Evolutionary conservation across 306 rosid genomes (phyloP), one percentile per base, ranked within the genome.

Genomic region (Urtica urens): DNA sequence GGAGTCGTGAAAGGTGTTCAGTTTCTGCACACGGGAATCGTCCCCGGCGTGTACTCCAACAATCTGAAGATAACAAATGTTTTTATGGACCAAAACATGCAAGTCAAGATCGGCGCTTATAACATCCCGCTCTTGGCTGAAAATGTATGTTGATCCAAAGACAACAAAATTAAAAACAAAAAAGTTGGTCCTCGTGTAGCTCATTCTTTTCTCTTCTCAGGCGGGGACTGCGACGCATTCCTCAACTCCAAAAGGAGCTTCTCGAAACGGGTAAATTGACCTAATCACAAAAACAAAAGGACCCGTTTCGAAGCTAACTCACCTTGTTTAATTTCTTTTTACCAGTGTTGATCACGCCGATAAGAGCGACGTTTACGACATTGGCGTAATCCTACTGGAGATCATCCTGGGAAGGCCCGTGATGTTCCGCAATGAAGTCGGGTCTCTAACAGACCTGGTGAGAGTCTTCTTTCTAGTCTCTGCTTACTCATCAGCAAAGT

Each of bases 11-110:
- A 81, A 73, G 95, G 95, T 43, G 56, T 90, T 75, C 99, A 79
- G 58, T 90, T 84, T 74, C 69, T 90, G 69, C 99, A 90, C 66
- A 81, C 99, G 28, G 95, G 99, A 57, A 81, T 69, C 28, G 90
- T 85, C 57, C 95, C 99, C 15, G 99, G 99, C 25, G 56, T 90
- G 12, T 81, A 75, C 38, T 79, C 87, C 15, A 77, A 79, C 56
- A 85, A 77, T 72, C 63, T 81, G 62, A 90, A 77, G 79, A 85
- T 84, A 53, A 90, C 83, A 53, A 82, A 90, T 46, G 70, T 85
- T 66, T 65, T 84, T 25, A 60, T 85, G 59, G 94, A 85, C 67
- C 80, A 66, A 27, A 67, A 77, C 65, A 84, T 57, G 57, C 87
- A 75, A 37, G 88, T 76, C 20, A 90, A 90, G 64, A 75, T 90